Evolutionary conservation across 1,284 basidiomycete genomes (phyloP).

Genomic region (Rhodotorula mucilaginosa): DNA sequence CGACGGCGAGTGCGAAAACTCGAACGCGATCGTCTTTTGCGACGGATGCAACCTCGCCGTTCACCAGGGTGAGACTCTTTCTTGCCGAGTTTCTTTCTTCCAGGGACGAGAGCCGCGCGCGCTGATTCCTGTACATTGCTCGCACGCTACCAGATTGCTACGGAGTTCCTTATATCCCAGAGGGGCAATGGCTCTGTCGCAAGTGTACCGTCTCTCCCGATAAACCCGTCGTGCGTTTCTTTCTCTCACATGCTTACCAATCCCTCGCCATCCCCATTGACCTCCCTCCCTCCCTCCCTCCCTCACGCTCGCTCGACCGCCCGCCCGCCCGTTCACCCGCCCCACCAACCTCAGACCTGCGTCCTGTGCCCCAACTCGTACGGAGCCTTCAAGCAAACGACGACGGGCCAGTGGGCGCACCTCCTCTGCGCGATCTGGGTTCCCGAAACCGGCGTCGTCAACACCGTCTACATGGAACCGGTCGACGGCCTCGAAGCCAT

Average conservation of each 20-base stretch:
- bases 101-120: too few relatives aligned
- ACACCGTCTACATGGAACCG: conserved; percentile 98
- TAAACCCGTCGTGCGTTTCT: conserved; percentile 71
- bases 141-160: conserved; percentile 73
- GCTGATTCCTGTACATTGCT: background rate
- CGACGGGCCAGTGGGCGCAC: conserved; percentile 91
- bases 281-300: background rate
- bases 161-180: conserved; percentile 97
- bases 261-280: background rate
- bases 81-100: background rate
- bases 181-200: conserved; percentile 98
- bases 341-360: conserved; percentile 63
- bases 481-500: conserved; percentile 86
- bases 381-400: conserved; percentile 98
- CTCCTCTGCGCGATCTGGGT: conserved; percentile 97
- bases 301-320: background rate
- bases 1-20: conserved; percentile 97
- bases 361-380: conserved; percentile 93
- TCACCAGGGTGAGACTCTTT: conserved; percentile 76
- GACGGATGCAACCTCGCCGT: conserved; percentile 99
- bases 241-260: background rate
- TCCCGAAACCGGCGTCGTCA: conserved; percentile 89
- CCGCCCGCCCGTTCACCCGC: too few relatives aligned
- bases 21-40: conserved; percentile 98
- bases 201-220: conserved; percentile 99